These are phyloP conservation scores for Diaporthe capsici DNA, from an alignment of 2,329 filamentous ascomycete species.

Conservation along the genomic window DNA sequence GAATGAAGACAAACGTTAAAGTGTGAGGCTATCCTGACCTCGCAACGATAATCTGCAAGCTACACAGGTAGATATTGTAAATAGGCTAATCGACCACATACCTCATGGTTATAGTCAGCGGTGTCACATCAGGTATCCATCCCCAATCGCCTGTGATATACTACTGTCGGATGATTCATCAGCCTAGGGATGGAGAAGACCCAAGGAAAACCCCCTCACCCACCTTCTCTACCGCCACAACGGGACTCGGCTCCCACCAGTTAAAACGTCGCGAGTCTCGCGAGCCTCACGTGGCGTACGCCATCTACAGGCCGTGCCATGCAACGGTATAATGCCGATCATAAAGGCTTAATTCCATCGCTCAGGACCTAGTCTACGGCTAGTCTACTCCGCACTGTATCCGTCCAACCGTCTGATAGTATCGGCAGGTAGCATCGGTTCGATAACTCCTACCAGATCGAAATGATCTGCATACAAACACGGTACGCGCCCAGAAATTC, in stretches of 20 bases:
- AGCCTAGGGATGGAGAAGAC: background rate
- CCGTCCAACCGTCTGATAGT: background rate
- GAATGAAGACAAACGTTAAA: no score
- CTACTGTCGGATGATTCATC: background rate
- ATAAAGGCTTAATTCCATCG: background rate
- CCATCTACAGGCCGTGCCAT: background rate
- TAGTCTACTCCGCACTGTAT: conserved; percentile 16
- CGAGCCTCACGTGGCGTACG: background rate
- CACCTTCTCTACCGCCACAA: background rate
- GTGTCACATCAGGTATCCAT: background rate
- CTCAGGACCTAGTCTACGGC: background rate
- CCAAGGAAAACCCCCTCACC: background rate
- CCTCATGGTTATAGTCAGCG: background rate
- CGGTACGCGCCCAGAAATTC: background rate
- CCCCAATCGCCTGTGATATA: background rate
- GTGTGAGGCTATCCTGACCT: background rate
- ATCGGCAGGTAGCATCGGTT: conserved; percentile 18
- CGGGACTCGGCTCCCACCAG: conserved; percentile 4
- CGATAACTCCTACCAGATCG: background rate
- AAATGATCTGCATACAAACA: background rate
- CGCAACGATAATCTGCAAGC: background rate
- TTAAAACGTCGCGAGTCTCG: background rate
- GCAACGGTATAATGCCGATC: conserved; percentile 16
- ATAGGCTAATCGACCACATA: background rate
- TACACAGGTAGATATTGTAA: no score